Evolutionary conservation across 176 grass and related monocot species (phyloP), one percentile per base, ranked within the genome.

Genomic region (Triticum timopheevii): DNA sequence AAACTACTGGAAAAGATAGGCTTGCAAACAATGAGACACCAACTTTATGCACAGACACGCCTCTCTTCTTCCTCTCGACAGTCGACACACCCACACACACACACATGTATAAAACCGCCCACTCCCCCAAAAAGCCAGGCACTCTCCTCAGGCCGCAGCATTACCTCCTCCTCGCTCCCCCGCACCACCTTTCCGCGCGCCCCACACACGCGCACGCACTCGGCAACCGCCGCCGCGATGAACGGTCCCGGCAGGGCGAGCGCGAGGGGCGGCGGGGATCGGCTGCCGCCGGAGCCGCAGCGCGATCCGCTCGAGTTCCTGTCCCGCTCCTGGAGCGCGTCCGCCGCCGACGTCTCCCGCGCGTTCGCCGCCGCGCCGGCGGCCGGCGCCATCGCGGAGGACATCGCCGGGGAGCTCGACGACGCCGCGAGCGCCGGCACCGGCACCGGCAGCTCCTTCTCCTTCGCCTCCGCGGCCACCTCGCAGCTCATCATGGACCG

Each of bases 401-500:
- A 98, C 20, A 63, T 84, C 11, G 82, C 93, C 19, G 92, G 58
- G 3, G 94, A 98, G 77, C 11, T 92, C 78, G 92, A 98, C 77
- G 90, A 87, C 0, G 20, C 52, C 35, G 76, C 62, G 38, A 47
- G 34, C 6, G 68, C 40, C 1, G 89, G 72, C 72, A 75, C 45
- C 73, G 73, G 90, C 20, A 47, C 88, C 69, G 92, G 93, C 33
- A 94, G 88, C 88, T 87, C 97, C 28, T 99, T 99, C 93, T 92
- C 94, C 76, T 99, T 96, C 82, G 94, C 97, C 28, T 96, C 94
- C 16, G 93, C 92, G 19, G 89, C 94, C 73, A 94, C 97, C 34
- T 96, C 97, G 44, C 94, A 96, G 89, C 88, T 99, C 85, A 69
- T 99, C 88, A 81, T 99, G 80, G 94, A 99, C 83, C 38, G 94